Percentiles rank a stretch among this genome's conserved stretches.
Evolutionary conservation across 225 moss, liverwort and hornwort species (phyloP).

Genomic region (Physcomitrellopsis africana): DNA sequence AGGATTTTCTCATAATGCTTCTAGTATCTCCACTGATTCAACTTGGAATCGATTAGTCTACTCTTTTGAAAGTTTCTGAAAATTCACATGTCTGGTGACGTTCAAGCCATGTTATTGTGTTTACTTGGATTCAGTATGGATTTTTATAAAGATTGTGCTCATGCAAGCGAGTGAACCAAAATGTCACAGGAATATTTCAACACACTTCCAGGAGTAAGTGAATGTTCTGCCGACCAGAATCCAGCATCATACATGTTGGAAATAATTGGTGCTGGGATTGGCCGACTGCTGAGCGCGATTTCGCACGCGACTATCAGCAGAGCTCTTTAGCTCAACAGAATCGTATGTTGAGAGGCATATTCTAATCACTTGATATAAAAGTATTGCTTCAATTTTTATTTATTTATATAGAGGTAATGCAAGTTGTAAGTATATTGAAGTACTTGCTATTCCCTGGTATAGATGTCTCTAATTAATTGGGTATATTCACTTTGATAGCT

Average conservation of each 20-base stretch:
- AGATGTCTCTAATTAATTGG: not conserved
- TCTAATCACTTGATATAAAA: not conserved
- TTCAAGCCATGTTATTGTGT: not conserved
- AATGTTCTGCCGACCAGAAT: conserved; percentile 81
- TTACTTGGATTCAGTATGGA: not conserved
- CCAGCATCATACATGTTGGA: conserved; percentile 93
- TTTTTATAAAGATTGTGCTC: not conserved
- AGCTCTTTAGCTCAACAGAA: conserved; percentile 72
- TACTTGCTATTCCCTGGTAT: not conserved
- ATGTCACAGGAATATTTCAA: conserved; percentile 78
- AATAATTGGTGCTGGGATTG: conserved; percentile 93
- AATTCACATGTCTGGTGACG: not conserved
- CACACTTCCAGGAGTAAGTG: conserved; percentile 67
- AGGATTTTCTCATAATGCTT: not conserved
- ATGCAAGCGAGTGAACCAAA: not conserved
- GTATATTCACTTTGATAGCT: not conserved
- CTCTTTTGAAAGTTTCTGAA: not conserved
- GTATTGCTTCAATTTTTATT: not conserved
- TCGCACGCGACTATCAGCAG: conserved; percentile 75
- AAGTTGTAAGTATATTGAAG: not conserved
- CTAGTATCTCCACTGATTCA: not conserved
- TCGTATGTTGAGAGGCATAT: conserved; percentile 39
- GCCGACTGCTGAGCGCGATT: conserved; percentile 72
- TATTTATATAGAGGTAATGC: not conserved
- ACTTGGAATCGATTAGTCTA: not conserved